Evolutionary conservation across 2,329 filamentous ascomycete species (phyloP).

Genomic region (Fonsecaea erecta): DNA sequence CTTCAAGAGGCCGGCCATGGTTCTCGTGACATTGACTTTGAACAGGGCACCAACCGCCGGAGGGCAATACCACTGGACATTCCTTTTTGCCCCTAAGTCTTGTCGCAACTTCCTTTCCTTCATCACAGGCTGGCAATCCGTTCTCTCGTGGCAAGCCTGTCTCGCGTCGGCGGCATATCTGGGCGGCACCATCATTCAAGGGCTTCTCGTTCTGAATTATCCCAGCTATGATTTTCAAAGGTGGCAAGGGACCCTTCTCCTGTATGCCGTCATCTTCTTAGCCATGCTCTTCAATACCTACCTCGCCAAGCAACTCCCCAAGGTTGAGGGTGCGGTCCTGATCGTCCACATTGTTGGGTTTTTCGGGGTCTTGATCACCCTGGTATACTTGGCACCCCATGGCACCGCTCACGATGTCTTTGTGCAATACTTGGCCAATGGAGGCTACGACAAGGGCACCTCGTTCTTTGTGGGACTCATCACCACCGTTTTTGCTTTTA

Average conservation of each 20-base stretch:
- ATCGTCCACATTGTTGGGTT: constrained; percentile 38
- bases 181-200: constrained; percentile 53
- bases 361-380: constrained; percentile 46
- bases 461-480: constrained; percentile 44
- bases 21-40: constrained; percentile 10
- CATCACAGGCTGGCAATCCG: constrained; percentile 49
- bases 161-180: constrained; percentile 51
- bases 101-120: constrained; percentile 36
- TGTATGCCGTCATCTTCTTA: constrained; percentile 54
- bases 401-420: constrained; percentile 46
- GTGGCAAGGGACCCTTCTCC: constrained; percentile 58
- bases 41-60: constrained; percentile 43
- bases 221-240: constrained; percentile 46
- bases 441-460: constrained; percentile 40
- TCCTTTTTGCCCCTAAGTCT: constrained; percentile 35
- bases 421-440: constrained; percentile 46
- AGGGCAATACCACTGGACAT: constrained; percentile 48
- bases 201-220: constrained; percentile 49
- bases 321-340: constrained; percentile 29
- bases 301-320: constrained; percentile 41
- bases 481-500: constrained; percentile 45
- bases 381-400: constrained; percentile 49
- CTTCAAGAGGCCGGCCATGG: neutral
- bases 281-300: constrained; percentile 58
- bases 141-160: constrained; percentile 53